These are phyloP conservation scores for Leptomonas pyrrhocoris DNA, from an alignment of 208 protist genomes.

Conservation along the genomic window DNA sequence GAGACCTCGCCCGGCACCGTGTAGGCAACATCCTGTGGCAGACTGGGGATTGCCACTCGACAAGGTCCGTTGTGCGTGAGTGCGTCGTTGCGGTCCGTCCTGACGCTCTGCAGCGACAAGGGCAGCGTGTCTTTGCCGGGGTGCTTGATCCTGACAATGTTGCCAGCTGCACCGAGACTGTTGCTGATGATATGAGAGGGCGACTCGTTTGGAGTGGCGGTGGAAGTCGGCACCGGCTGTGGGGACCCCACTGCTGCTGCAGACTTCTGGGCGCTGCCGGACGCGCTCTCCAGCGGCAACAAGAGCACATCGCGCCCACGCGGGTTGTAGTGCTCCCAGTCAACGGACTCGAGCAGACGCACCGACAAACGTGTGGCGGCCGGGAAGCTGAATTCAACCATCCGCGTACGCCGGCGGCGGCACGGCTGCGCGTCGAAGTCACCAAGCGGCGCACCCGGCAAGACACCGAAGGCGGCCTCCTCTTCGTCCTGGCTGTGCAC, in stretches of 20 bases:
- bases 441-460: neutral
- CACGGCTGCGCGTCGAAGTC: conserved; percentile 33
- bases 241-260: neutral
- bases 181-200: neutral
- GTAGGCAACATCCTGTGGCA: conserved; percentile 9
- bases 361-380: conserved; percentile 31
- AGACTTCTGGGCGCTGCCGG: conserved; percentile 8
- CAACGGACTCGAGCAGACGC: conserved; percentile 6
- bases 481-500: conserved; percentile 8
- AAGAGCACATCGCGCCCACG: conserved; percentile 24
- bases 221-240: neutral
- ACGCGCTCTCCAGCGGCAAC: conserved; percentile 30
- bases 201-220: neutral
- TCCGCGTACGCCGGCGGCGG: conserved; percentile 21
- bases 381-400: conserved; percentile 29
- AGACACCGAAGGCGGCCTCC: neutral
- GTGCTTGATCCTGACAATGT: neutral
- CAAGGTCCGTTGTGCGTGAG: conserved; percentile 33
- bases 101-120: conserved; percentile 16
- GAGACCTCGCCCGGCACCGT: conserved; percentile 42
- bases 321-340: conserved; percentile 8
- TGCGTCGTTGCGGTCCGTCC: neutral
- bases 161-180: neutral
- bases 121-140: neutral
- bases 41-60: conserved; percentile 24